These are phyloP conservation scores for Candida gorgasii DNA, from an alignment of 805 yeast species.

Conservation along the genomic window DNA sequence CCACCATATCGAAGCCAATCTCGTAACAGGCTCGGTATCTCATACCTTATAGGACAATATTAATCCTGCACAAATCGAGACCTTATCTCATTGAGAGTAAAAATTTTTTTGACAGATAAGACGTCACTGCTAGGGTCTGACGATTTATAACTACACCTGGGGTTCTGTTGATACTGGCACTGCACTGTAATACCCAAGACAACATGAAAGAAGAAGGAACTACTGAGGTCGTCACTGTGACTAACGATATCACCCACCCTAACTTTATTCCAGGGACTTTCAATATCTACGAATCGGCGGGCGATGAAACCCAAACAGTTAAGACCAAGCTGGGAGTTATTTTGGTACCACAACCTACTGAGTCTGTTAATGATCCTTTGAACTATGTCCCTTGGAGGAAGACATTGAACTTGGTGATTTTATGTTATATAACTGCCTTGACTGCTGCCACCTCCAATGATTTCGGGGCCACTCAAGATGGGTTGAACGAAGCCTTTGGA, in stretches of 20 bases:
- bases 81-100: slow-evolving; percentile 7
- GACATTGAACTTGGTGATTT: slow-evolving; percentile 35
- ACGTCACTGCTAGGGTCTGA: no score
- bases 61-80: slow-evolving; percentile 1
- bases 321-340: slow-evolving; percentile 34
- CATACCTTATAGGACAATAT: not conserved
- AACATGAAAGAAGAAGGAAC: not conserved
- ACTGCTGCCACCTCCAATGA: slow-evolving; percentile 53
- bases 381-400: slow-evolving; percentile 44
- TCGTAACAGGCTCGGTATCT: slow-evolving; percentile 5
- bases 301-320: slow-evolving; percentile 9
- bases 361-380: slow-evolving; percentile 50
- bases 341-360: slow-evolving; percentile 50
- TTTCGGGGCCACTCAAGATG: slow-evolving; percentile 48
- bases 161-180: no score
- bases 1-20: no score
- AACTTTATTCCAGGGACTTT: slow-evolving; percentile 59
- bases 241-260: slow-evolving; percentile 20
- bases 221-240: not conserved
- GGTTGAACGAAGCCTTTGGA: slow-evolving; percentile 42
- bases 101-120: slow-evolving; percentile 2
- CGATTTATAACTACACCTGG: no score
- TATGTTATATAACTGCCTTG: slow-evolving; percentile 45
- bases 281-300: slow-evolving; percentile 40
- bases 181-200: no score